Conservation (phyloP, 2,329 filamentous ascomycete genomes). For the Tolypocladium ophioglossoides region DNA sequence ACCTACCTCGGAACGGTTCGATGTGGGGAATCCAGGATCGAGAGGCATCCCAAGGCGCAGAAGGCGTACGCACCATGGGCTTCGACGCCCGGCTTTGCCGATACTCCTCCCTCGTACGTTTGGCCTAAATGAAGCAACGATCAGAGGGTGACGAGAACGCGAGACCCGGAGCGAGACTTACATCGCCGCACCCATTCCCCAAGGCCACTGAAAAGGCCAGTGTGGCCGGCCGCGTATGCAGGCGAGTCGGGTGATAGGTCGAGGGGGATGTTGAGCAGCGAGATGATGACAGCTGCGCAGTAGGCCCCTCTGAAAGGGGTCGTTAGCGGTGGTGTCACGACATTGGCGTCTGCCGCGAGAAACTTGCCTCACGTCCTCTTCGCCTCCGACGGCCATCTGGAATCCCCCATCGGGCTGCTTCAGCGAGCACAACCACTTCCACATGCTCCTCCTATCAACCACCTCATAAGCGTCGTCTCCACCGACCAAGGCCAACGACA, state of each 20-base stretch:
- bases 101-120: conserved; percentile 91
- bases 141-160: conserved; percentile 3
- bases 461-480: conserved; percentile 62
- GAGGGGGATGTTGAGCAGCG: conserved; percentile 72
- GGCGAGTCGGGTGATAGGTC: conserved; percentile 65
- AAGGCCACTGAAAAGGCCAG: conserved; percentile 59
- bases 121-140: conserved; percentile 48
- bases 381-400: conserved; percentile 72
- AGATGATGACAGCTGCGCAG: conserved; percentile 77
- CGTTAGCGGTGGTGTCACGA: neutral
- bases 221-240: conserved; percentile 50
- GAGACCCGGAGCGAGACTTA: conserved; percentile 33
- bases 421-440: conserved; percentile 78
- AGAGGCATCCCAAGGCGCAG: conserved; percentile 81
- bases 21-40: conserved; percentile 72
- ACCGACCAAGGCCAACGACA: conserved; percentile 70
- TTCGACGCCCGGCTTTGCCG: conserved; percentile 73
- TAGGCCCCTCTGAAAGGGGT: conserved; percentile 64
- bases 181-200: conserved; percentile 73
- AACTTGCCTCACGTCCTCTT: conserved; percentile 78
- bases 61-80: conserved; percentile 96
- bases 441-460: conserved; percentile 76
- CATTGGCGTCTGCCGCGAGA: conserved; percentile 1
- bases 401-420: conserved; percentile 91
- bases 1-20: conserved; percentile 61